Evolutionary conservation across 805 yeast species (phyloP), one percentile per base, ranked within the genome.

Genomic region (Kuraishia borneana): DNA sequence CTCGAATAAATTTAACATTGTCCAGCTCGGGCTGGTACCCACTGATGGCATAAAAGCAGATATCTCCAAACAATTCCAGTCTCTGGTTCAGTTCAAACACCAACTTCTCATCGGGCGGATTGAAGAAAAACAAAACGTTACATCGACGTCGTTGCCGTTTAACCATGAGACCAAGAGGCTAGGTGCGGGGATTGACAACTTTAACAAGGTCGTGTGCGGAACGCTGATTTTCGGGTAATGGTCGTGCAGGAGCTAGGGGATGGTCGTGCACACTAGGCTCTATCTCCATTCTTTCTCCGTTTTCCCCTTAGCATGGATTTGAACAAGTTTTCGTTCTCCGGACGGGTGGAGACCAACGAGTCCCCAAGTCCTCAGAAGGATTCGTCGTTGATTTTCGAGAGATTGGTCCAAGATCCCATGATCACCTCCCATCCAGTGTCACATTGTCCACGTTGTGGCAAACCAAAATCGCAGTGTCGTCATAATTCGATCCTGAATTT

Each of bases 361-460:
- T n/a, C n/a, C n/a, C n/a, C n/a, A n/a, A n/a, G n/a, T n/a, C n/a
- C n/a, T n/a, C n/a, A n/a, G n/a, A n/a, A n/a, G n/a, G n/a, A n/a
- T n/a, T 26, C 29, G 13, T 71, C 79, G 12, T 48, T 68, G 47
- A 79, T 78, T 46, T 81, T 73, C 48, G 87, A 77, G 44, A 62
- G 84, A 36, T 64, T 70, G 32, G 84, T 77, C 6, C 81, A 77
- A 48, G 83, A 76, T 40, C 73, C 73, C 6, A 43, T 58, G 29
- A 25, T 25, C 28, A 40, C 41, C 3, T 18, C 36, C n/a, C 30
- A 28, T 20, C 39, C 39, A 23, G 36, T 33, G 14, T 18, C 23
- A 23, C 30, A 37, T 23, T 37, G 39, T 23, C 39, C 39, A 6
- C 26, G 39, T 6, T 37, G 39, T 13, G 36, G 35, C 6, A 37